phyloP scores from a whole-genome alignment of 352 stramenopile genomes.

The Pythium aphanidermatum region DNA sequence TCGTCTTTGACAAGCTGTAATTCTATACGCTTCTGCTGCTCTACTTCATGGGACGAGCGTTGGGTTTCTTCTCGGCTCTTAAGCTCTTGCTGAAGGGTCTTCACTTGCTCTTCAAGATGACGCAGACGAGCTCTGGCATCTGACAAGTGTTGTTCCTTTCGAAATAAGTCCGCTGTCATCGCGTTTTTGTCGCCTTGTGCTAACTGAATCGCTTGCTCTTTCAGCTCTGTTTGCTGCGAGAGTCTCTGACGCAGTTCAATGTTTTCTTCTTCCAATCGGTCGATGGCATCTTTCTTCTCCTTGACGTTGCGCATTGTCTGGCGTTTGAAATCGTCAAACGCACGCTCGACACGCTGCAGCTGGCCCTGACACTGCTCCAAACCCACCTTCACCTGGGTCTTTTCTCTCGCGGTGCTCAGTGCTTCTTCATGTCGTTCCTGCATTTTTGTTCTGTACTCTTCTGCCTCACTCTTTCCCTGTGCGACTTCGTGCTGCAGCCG shows the following conservation, averaged over 20 bases:
- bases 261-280: constrained; percentile 36
- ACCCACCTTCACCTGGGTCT: neutral
- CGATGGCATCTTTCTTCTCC: constrained; percentile 35
- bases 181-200: constrained; percentile 18
- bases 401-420: neutral
- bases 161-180: constrained; percentile 14
- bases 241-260: constrained; percentile 7
- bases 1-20: constrained; percentile 11
- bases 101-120: constrained; percentile 18
- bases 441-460: constrained; percentile 7
- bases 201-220: constrained; percentile 17
- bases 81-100: constrained; percentile 12
- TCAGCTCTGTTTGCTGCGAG: constrained; percentile 12
- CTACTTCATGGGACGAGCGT: constrained; percentile 3
- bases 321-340: constrained; percentile 34
- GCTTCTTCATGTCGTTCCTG: constrained; percentile 9
- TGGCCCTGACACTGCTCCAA: constrained; percentile 20
- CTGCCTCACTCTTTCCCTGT: constrained; percentile 8
- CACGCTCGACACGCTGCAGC: constrained; percentile 18
- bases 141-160: constrained; percentile 17
- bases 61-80: constrained; percentile 10
- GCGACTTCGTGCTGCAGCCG: constrained; percentile 6
- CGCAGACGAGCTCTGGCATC: constrained; percentile 12
- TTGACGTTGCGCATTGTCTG: constrained; percentile 36
- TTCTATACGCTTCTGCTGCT: constrained; percentile 6